A percentile compares a stretch with the other conserved stretches of the same genome.
phyloP scores from a whole-genome alignment of 2,329 filamentous ascomycete genomes.

The Microdochium bolleyi region DNA sequence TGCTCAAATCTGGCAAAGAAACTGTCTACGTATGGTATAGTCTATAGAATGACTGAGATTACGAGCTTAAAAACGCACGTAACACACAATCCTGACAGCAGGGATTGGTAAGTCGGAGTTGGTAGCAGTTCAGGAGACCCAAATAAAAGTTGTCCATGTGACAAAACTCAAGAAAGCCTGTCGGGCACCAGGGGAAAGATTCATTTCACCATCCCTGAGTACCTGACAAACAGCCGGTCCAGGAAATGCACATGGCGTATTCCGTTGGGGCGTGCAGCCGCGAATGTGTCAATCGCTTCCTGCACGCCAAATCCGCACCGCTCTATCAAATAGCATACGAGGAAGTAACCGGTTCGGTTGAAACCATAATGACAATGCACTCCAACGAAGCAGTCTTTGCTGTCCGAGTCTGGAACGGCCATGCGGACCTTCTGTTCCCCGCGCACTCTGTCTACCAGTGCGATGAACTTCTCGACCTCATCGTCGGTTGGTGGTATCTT shows the following conservation, averaged over 20 bases:
- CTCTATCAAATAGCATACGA: conserved; percentile 87
- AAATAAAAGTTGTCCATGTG: too few species aligned
- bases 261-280: conserved; percentile 63
- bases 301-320: conserved; percentile 62
- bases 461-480: conserved; percentile 47
- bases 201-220: conserved; percentile 32
- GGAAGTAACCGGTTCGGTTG: conserved; percentile 87
- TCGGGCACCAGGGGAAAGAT: background rate
- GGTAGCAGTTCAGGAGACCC: too few species aligned
- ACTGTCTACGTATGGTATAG: too few species aligned
- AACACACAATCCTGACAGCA: too few species aligned
- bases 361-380: conserved; percentile 97
- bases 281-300: conserved; percentile 74
- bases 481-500: conserved; percentile 68
- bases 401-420: conserved; percentile 28
- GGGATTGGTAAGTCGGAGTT: too few species aligned
- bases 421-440: conserved; percentile 40
- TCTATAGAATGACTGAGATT: too few species aligned
- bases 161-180: too few species aligned
- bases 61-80: too few species aligned
- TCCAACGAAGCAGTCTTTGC: conserved; percentile 50
- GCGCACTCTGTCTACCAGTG: conserved; percentile 51
- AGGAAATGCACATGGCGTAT: conserved; percentile 88
- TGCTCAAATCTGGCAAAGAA: too few species aligned
- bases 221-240: conserved; percentile 74